Percentiles rank a stretch among this genome's conserved stretches.
These are phyloP conservation scores for Lophium mytilinum DNA, from an alignment of 495 filamentous ascomycete species.

Conservation along the genomic window DNA sequence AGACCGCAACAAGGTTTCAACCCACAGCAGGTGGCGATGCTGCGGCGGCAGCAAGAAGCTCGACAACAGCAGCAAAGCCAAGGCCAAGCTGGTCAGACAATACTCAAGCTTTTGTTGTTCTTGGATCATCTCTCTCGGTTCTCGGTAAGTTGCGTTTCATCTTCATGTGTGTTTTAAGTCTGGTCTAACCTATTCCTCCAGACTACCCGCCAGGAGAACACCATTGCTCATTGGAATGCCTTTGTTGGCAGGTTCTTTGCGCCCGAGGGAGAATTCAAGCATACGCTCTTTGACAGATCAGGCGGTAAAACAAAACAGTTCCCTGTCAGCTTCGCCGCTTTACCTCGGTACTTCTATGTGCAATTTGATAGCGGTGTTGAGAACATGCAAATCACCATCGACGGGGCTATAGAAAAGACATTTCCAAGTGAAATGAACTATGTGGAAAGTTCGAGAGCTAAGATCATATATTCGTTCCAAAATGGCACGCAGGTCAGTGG, in stretches of 20 bases:
- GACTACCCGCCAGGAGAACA: conserved; percentile 32
- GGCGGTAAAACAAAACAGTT: conserved; percentile 53
- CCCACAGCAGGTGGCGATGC: conserved; percentile 21
- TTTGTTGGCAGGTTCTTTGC: conserved; percentile 76
- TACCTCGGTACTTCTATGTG: conserved; percentile 73
- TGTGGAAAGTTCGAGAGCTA: conserved; percentile 26
- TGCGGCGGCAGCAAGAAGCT: conserved; percentile 20
- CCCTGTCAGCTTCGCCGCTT: conserved; percentile 63
- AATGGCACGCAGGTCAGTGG: conserved; percentile 29
- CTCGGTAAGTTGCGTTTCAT: conserved; percentile 39
- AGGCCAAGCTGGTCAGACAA: conserved; percentile 39
- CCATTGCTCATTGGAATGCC: conserved; percentile 60
- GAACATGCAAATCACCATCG: conserved; percentile 68
- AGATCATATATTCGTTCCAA: conserved; percentile 31
- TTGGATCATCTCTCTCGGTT: conserved; percentile 63
- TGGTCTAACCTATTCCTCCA: conserved; percentile 6
- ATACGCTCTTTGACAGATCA: conserved; percentile 48
- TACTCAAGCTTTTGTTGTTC: conserved; percentile 61
- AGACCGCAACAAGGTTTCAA: conserved; percentile 31
- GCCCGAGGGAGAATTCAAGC: conserved; percentile 56
- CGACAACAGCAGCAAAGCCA: conserved; percentile 12
- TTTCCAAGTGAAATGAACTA: conserved; percentile 11
- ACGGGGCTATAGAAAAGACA: conserved; percentile 38
- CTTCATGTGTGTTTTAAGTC: too few species aligned
- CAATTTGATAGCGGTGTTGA: conserved; percentile 77